Conservation (phyloP, 352 stramenopile species). For the Globisporangium perplexum region DNA sequence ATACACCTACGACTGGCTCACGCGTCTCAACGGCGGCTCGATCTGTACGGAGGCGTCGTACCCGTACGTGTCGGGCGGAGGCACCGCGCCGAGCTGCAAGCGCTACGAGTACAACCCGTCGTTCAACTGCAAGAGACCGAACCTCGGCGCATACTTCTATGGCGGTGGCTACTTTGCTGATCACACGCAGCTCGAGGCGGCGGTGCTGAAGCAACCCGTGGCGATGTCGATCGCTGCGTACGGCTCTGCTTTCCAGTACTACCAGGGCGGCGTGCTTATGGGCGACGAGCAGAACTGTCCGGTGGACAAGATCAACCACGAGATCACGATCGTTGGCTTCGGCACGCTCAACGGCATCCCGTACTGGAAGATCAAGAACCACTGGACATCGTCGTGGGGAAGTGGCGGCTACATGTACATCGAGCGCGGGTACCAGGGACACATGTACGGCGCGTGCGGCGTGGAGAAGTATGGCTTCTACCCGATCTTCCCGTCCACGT, state of each 20-base stretch:
- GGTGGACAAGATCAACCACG: conserved; percentile 14
- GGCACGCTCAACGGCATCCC: conserved; percentile 14
- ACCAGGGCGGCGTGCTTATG: conserved; percentile 9
- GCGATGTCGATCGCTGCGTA: background rate
- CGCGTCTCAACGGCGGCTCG: conserved; percentile 11
- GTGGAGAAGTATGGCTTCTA: conserved; percentile 46
- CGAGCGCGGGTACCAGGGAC: conserved; percentile 26
- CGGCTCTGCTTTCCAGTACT: no score
- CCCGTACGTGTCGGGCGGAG: conserved; percentile 6
- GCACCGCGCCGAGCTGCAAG: background rate
- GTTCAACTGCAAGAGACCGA: conserved; percentile 5
- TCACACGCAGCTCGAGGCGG: conserved; percentile 8
- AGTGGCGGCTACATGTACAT: conserved; percentile 28
- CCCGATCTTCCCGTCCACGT: conserved; percentile 16
- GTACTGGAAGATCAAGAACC: conserved; percentile 42
- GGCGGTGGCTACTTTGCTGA: background rate
- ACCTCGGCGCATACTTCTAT: conserved; percentile 10
- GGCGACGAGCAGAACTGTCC: conserved; percentile 3
- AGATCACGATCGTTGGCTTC: conserved; percentile 29
- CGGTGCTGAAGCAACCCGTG: conserved; percentile 5
- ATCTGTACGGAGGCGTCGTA: conserved; percentile 12
- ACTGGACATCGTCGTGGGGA: conserved; percentile 22
- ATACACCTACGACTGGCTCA: conserved; percentile 13
- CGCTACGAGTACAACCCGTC: conserved; percentile 8
- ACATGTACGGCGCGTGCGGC: conserved; percentile 42